Evolutionary conservation across 257 asterid genomes (phyloP), one percentile per base, ranked within the genome.

Genomic region (Forsythia suspensa): DNA sequence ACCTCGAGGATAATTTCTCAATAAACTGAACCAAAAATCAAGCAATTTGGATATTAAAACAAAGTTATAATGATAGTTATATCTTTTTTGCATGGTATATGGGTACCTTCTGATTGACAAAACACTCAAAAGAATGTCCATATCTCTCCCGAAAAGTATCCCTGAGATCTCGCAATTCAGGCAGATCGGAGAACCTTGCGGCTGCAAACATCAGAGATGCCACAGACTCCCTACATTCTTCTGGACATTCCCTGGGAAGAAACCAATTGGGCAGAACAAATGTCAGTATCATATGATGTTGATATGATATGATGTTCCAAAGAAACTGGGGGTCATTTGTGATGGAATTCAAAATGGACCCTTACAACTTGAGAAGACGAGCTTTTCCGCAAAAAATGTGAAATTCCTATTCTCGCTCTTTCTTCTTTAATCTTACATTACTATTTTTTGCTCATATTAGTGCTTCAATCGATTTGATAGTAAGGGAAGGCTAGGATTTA

Each of bases 161-260:
- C 87, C 99, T 91, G 59, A 96, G 92, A 34, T 96, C 99, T 74
- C 98, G 89, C 73, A 96, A 85, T 85, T 96, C 99, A 73, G 99
- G 99, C 79, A 94, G 86, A 84, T 96, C 98, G 51, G 98, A 94
- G 87, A 96, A 91, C 87, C 99, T 91, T 70, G 99, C 98, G 70
- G 99, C 99, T 78, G 99, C 99, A 90, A 91, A 92, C 90, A 94
- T 90, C 84, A 96, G 79, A 3, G 97, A 91, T 37, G 95, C 97
- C 77, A 94, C 92, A 80, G 89, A 88, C 80, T 92, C 97, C 85
- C 95, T 89, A 89, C 97, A 96, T 80, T 94, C 98, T 82, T 90
- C 99, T 76, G 98, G 98, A 85, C 99, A 96, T 67, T 86, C 93
- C 85, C 99, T 96, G 90, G 71, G 82, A 66, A 80, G 46, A 82